phyloP scores from a whole-genome alignment of 1,284 basidiomycete species.

The Irpex sp. region DNA sequence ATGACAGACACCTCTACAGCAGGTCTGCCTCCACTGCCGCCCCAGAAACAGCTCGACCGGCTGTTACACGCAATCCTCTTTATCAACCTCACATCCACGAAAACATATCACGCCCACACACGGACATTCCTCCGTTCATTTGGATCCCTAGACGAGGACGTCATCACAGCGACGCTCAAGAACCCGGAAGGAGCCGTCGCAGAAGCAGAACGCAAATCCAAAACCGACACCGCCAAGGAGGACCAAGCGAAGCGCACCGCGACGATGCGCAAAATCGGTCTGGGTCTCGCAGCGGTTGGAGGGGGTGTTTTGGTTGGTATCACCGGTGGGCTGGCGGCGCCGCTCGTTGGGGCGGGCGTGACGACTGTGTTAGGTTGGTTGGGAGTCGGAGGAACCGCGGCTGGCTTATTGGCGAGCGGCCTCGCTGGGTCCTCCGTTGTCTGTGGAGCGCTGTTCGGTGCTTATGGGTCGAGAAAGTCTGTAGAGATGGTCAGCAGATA shows the following conservation, averaged over 20 bases:
- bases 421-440: conserved; percentile 54
- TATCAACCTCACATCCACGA: conserved; percentile 44
- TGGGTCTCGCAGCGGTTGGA: conserved; percentile 50
- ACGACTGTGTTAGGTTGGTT: conserved; percentile 45
- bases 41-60: conserved; percentile 30
- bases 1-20: conserved; percentile 43
- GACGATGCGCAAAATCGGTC: conserved; percentile 42
- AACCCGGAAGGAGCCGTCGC: conserved; percentile 44
- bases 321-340: conserved; percentile 55
- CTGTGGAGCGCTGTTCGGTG: conserved; percentile 56
- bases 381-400: conserved; percentile 51
- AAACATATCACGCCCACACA: conserved; percentile 52
- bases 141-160: conserved; percentile 40
- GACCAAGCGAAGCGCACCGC: conserved; percentile 41
- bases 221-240: conserved; percentile 37
- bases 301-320: conserved; percentile 56
- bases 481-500: conserved; percentile 48
- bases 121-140: conserved; percentile 44
- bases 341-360: conserved; percentile 53
- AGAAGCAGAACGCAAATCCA: conserved; percentile 42
- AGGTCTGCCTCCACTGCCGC: conserved; percentile 39
- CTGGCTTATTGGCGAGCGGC: conserved; percentile 49
- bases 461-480: conserved; percentile 48
- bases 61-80: conserved; percentile 49
- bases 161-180: conserved; percentile 44